Evolutionary conservation across 352 stramenopile genomes (phyloP).

Genomic region (Globisporangium abappressorium): DNA sequence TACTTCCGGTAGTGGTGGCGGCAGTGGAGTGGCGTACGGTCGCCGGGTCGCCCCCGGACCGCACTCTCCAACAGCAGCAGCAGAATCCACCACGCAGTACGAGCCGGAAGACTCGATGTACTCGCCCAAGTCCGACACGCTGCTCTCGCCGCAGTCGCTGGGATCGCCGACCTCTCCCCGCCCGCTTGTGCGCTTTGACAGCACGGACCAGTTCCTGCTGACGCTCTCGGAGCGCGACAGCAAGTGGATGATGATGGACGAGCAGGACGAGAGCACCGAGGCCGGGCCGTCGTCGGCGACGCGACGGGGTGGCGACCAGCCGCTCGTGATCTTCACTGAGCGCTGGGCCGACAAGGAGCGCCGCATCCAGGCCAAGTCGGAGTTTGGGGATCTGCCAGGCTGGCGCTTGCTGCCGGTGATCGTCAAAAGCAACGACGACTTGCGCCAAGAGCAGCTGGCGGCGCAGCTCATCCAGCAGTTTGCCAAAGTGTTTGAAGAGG

Average conservation of each 20-base stretch:
- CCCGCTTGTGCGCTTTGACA: conserved; percentile 62
- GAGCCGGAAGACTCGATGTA: conserved; percentile 29
- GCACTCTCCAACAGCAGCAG: conserved; percentile 1
- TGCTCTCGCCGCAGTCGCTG: conserved; percentile 52
- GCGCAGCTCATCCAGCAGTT: conserved; percentile 96
- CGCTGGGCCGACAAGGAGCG: conserved; percentile 93
- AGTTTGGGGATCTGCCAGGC: conserved; percentile 75
- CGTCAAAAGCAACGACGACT: conserved; percentile 98
- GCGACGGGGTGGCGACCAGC: conserved; percentile 30
- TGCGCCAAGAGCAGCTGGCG: conserved; percentile 97
- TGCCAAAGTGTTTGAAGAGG: conserved; percentile 93
- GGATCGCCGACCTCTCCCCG: conserved; percentile 57
- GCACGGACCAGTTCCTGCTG: conserved; percentile 69
- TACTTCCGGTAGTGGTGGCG: conserved; percentile 22
- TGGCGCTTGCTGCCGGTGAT: conserved; percentile 95
- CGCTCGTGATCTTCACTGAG: conserved; percentile 92
- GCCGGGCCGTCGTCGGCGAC: conserved; percentile 14
- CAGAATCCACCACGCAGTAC: not conserved
- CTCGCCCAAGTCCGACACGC: conserved; percentile 61
- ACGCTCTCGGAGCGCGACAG: conserved; percentile 71
- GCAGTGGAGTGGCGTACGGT: not conserved
- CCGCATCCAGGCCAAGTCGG: conserved; percentile 85
- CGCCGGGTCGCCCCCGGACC: conserved; percentile 9
- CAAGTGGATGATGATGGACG: conserved; percentile 57
- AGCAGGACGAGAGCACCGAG: conserved; percentile 27